Evolutionary conservation across 2,329 filamentous ascomycete genomes (phyloP), one percentile per base, ranked within the genome.

Genomic region (Aureobasidium namibiae): DNA sequence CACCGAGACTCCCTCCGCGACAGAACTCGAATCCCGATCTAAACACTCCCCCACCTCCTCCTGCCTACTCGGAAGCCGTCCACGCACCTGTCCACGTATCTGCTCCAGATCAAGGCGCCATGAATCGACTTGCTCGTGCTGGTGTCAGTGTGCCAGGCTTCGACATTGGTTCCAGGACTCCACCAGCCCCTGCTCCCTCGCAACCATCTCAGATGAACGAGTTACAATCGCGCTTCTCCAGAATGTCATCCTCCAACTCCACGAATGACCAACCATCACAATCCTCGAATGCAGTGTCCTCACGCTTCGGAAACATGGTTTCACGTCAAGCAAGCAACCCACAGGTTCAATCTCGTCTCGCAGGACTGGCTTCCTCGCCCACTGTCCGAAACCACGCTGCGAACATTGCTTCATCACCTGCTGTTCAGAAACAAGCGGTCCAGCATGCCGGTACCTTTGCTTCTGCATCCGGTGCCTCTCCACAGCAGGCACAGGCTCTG

Each of bases 131-230:
- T 9, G 83, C 85, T 11, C 81, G 84, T 38, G 86, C 89, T 1
- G 91, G 91, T 1, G 79, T 96, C 6, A 88, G 86, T 0, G 89
- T 96, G 0, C 87, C 90, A 0, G 87, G 82, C 0, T 76, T 96
- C 4, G 88, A 88, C 5, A 95, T 95, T 62, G 85, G 84, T 3
- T 70, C 68, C 48, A 73, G 64, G 60, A 66, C 66, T n/a, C 69
- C 52, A 29, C 54, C 54, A n/a, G 48, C 42, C 7, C 33, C 61
- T 23, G 69, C 61, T 70, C 70, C 42, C 14, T n/a, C 44, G 65
- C 61, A 70, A 66, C 56, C 67, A 39, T 67, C 74, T 33, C 83
- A 85, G 45, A 73, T 90, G 60, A 82, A 78, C 63, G 85, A 88
- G 67, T 75, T 92, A 0, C 86, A 89, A 67, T 82, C 83, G 24